phyloP scores from a whole-genome alignment of 352 stramenopile genomes.

The Pythium phragmiticola region DNA sequence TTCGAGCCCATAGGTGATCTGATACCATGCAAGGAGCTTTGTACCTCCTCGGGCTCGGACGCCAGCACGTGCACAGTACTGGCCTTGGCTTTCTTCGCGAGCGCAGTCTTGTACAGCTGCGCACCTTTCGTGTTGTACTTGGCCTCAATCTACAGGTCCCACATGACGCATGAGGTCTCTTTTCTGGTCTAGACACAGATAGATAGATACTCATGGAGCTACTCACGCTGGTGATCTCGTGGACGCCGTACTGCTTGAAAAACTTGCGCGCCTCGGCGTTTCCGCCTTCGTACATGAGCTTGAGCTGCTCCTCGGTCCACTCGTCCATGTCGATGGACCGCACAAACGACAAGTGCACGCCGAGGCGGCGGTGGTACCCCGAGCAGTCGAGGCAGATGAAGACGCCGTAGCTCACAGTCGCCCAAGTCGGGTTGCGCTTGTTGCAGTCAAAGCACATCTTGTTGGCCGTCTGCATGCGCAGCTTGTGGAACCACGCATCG shows the following conservation, averaged over 20 bases:
- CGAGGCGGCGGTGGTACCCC: constrained; percentile 91
- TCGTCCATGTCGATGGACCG: constrained; percentile 96
- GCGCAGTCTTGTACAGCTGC: constrained; percentile 83
- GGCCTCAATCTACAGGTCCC: constrained; percentile 70
- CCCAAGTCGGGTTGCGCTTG: constrained; percentile 94
- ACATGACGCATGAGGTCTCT: not conserved
- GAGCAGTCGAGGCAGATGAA: constrained; percentile 97
- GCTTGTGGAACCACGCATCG: constrained; percentile 87
- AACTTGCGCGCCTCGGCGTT: constrained; percentile 93
- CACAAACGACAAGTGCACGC: constrained; percentile 94
- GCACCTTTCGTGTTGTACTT: constrained; percentile 92
- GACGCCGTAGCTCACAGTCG: constrained; percentile 94
- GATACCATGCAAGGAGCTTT: not conserved
- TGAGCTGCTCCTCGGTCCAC: constrained; percentile 94
- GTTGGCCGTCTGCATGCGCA: constrained; percentile 73
- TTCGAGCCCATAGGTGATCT: not conserved
- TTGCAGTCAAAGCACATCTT: constrained; percentile 96
- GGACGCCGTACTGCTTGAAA: constrained; percentile 91
- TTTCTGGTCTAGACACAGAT: not conserved
- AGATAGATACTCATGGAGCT: not conserved
- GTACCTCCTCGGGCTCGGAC: constrained; percentile 37
- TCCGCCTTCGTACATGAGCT: constrained; percentile 91
- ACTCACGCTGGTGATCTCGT: constrained; percentile 85
- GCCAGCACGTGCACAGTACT: constrained; percentile 58
- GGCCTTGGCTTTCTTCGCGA: constrained; percentile 84